Evolutionary conservation across 805 yeast species (phyloP), one percentile per base, ranked within the genome.

Genomic region (Starmerella floris): DNA sequence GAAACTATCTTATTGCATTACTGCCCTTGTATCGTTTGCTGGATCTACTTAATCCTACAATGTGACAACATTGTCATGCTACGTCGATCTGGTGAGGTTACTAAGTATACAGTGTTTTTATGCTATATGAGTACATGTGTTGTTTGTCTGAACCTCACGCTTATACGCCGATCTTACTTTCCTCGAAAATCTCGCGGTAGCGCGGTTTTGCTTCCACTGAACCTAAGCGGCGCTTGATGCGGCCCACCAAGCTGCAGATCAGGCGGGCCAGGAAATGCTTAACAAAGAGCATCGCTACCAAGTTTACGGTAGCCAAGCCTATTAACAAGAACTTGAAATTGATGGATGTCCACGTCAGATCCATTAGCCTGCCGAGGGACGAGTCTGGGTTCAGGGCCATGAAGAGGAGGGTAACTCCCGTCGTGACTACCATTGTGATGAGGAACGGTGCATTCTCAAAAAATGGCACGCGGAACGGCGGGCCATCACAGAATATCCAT

Each of bases 381-480:
- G 77, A 65, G 11, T 68, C 65, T 3, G 74, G 69, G 38, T 70
- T 62, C 4, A 56, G 20, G 21, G 59, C 51, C 74, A 87, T 78
- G 50, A 84, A 62, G 3, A 59, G 40, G 0, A 68, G 47, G 15
- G 88, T 77, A 9, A 76, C 45, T 4, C 66, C 38, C 0, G 70
- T 42, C 0, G 93, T 72, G 1, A 65, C 45, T 0, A 65, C 49
- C 33, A 82, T 66, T 40, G 85, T 83, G 1, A 66, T 32, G 40
- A 91, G 64, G 57, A 85, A 88, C 5, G 94, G 94, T 10, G 50
- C 39, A 50, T 66, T 91, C 48, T 75, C 68, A 23, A 63, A 60
- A 52, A 79, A 73, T 1, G 87, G 77, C 56, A 83, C 79, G 43
- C 98, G 70, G 60, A 84, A 91, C 19, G 99, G 99, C 8, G 91